Conservation (phyloP, 2,329 filamentous ascomycete genomes). For the Fonsecaea pedrosoi region DNA sequence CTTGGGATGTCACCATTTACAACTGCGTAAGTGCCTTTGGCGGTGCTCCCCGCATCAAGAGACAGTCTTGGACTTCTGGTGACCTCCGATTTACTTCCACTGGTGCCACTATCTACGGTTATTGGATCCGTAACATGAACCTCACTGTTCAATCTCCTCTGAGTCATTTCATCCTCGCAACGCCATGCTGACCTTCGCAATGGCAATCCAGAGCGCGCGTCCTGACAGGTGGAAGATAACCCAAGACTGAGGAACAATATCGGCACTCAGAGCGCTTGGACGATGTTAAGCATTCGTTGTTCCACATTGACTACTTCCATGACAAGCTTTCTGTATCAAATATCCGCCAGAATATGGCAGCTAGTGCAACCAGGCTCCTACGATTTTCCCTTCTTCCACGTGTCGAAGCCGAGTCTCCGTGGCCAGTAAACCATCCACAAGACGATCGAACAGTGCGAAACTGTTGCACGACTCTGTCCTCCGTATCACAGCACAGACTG, state of each 20-base stretch:
- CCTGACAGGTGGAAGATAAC: not conserved
- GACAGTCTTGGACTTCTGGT: too few species aligned
- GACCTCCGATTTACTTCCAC: too few species aligned
- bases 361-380: not conserved
- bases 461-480: not conserved
- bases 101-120: too few species aligned
- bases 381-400: not conserved
- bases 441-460: not conserved
- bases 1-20: too few species aligned
- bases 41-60: too few species aligned
- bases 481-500: not conserved
- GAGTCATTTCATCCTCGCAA: not conserved
- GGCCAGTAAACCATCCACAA: not conserved
- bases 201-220: not conserved
- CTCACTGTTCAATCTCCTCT: not conserved
- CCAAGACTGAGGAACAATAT: not conserved
- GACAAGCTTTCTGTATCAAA: not conserved
- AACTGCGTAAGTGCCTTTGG: too few species aligned
- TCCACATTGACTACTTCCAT: not conserved
- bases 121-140: not conserved
- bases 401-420: not conserved
- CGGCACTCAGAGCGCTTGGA: not conserved
- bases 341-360: not conserved
- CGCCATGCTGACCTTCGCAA: not conserved
- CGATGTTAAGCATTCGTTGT: not conserved